Evolutionary conservation across 768 basidiomycete genomes (phyloP).

Genomic region (Lactifluus piperatus): DNA sequence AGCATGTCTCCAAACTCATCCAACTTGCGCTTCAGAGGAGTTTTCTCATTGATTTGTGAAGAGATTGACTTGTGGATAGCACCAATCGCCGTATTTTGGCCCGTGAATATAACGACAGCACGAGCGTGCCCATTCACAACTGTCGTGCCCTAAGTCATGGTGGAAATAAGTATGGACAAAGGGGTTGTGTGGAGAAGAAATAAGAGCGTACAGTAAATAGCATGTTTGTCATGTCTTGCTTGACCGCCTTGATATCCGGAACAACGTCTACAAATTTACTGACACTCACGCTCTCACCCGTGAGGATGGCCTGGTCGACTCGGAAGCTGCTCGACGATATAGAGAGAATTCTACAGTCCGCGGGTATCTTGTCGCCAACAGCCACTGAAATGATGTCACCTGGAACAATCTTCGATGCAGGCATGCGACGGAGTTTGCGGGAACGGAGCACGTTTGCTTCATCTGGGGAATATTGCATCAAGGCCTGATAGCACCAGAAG

Average conservation of each 20-base stretch:
- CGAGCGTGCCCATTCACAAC: constrained; percentile 88
- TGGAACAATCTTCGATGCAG: constrained; percentile 85
- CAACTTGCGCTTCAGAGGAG: constrained; percentile 91
- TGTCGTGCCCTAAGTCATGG: constrained; percentile 69
- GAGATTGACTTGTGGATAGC: constrained; percentile 97
- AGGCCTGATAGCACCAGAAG: constrained; percentile 45
- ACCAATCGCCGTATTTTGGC: constrained; percentile 84
- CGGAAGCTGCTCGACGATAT: constrained; percentile 91
- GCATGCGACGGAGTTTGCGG: constrained; percentile 60
- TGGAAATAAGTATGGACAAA: not conserved
- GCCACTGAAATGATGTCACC: constrained; percentile 88
- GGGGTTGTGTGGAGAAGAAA: not conserved
- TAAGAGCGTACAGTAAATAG: constrained; percentile 66
- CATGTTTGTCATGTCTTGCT: constrained; percentile 98
- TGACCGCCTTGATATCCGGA: constrained; percentile 71
- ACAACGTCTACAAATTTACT: constrained; percentile 69
- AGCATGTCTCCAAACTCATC: constrained; percentile 98
- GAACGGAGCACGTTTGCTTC: constrained; percentile 85
- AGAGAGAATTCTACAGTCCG: constrained; percentile 84
- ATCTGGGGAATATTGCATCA: constrained; percentile 96
- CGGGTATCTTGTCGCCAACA: constrained; percentile 93
- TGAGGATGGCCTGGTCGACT: constrained; percentile 93
- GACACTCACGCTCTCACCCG: constrained; percentile 88
- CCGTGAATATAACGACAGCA: constrained; percentile 85
- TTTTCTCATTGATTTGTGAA: constrained; percentile 90